Evolutionary conservation across 179 eudicot genomes (phyloP).

Genomic region (Drosera spatulata): DNA sequence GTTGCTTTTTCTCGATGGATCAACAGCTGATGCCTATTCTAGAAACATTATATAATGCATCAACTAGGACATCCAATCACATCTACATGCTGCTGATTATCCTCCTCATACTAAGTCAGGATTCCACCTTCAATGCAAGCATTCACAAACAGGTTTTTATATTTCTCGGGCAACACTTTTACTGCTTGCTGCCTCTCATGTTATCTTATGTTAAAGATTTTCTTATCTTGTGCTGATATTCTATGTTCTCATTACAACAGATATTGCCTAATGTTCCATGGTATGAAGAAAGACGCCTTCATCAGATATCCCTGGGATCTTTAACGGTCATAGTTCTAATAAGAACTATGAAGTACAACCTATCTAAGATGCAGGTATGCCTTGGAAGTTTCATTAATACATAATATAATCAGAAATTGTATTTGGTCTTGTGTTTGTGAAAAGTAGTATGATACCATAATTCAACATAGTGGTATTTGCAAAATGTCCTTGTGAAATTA

Average conservation of each 20-base stretch:
- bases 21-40: conserved; percentile 83
- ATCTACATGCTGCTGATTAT: conserved; percentile 87
- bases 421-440: too few relatives aligned
- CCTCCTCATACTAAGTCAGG: conserved; percentile 94
- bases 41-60: conserved; percentile 80
- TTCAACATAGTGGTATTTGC: too few relatives aligned
- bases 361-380: conserved; percentile 78
- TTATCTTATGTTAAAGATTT: not conserved
- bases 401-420: not conserved
- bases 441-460: too few relatives aligned
- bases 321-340: conserved; percentile 80
- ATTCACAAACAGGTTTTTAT: conserved; percentile 77
- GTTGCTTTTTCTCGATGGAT: conserved; percentile 9
- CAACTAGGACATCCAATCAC: conserved; percentile 76
- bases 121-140: conserved; percentile 89
- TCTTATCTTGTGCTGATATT: not conserved
- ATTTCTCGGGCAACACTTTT: conserved; percentile 3
- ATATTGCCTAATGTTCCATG: conserved; percentile 80
- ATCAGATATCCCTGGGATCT: conserved; percentile 86
- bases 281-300: conserved; percentile 89
- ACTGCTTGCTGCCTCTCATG: conserved; percentile 2
- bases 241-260: conserved; percentile 18
- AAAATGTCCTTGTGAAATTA: too few relatives aligned
- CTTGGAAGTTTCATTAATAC: not conserved
- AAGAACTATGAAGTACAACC: conserved; percentile 87